Conservation (phyloP, 2,329 filamentous ascomycete genomes). For the Atkinsonella texensis region DNA sequence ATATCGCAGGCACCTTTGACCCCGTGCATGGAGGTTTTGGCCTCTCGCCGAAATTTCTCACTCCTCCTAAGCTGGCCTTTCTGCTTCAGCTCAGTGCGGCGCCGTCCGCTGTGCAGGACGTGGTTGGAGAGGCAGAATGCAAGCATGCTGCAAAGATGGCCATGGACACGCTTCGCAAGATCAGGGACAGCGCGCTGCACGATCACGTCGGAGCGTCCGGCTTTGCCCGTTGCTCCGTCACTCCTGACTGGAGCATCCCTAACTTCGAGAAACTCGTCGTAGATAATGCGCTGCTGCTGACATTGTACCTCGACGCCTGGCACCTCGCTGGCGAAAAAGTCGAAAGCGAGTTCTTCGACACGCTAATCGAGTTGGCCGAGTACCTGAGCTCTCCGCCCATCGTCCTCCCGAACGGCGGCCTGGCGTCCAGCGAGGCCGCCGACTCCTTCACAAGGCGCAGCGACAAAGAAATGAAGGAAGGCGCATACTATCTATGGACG, state of each 20-base stretch:
- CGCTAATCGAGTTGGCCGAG: slow-evolving; percentile 71
- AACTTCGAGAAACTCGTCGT: slow-evolving; percentile 97
- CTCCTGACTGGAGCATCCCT: slow-evolving; percentile 81
- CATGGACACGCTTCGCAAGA: slow-evolving; percentile 64
- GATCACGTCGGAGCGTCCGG: slow-evolving; percentile 43
- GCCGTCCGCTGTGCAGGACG: slow-evolving; percentile 61
- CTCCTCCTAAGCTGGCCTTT: slow-evolving; percentile 73
- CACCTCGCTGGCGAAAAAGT: slow-evolving; percentile 38
- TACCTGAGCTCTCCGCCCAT: slow-evolving; percentile 69
- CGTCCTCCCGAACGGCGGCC: slow-evolving; percentile 56
- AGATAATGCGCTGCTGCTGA: slow-evolving; percentile 78
- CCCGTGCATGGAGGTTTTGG: slow-evolving; percentile 69
- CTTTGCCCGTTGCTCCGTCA: slow-evolving; percentile 71
- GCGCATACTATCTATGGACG: slow-evolving; percentile 93
- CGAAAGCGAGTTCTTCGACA: slow-evolving; percentile 61
- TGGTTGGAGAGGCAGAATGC: slow-evolving; percentile 77
- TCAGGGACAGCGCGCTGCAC: slow-evolving; percentile 44
- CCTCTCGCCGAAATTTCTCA: slow-evolving; percentile 76
- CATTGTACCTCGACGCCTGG: slow-evolving; percentile 80
- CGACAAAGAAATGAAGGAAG: slow-evolving; percentile 74
- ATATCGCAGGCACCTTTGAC: slow-evolving; percentile 75
- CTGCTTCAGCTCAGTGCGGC: slow-evolving; percentile 64
- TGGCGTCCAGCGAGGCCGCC: slow-evolving; percentile 81
- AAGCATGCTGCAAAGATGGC: slow-evolving; percentile 66
- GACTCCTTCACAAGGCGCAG: slow-evolving; percentile 67